Conservation (phyloP, 2,329 filamentous ascomycete genomes). For the Cordyceps tenuipes region DNA sequence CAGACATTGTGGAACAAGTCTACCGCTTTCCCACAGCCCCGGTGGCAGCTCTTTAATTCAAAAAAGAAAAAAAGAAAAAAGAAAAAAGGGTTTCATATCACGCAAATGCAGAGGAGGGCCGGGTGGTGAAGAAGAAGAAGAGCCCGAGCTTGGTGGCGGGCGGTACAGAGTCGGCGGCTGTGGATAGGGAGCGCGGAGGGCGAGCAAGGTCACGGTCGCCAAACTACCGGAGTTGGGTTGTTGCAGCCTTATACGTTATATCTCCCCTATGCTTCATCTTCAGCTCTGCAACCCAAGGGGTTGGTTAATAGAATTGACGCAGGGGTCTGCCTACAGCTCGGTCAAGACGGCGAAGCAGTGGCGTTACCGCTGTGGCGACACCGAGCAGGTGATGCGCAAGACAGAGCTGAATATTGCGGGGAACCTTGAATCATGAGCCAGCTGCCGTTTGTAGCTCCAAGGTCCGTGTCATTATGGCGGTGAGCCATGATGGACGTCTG, state of each 20-base stretch:
- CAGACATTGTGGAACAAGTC: neutral
- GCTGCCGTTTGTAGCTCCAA: neutral
- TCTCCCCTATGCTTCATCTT: too few relatives aligned
- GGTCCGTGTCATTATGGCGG: neutral
- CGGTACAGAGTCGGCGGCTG: too few relatives aligned
- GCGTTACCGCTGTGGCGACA: neutral
- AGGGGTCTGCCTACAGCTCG: neutral
- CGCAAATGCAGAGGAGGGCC: too few relatives aligned
- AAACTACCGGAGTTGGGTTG: too few relatives aligned
- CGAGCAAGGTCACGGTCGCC: too few relatives aligned
- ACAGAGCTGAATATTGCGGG: neutral
- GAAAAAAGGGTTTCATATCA: too few relatives aligned
- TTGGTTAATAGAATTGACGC: neutral
- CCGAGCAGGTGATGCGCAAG: neutral
- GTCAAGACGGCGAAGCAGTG: too few relatives aligned
- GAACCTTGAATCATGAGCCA: neutral
- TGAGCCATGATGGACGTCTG: neutral
- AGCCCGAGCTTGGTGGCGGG: too few relatives aligned
- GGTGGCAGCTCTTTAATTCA: neutral
- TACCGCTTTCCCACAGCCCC: neutral
- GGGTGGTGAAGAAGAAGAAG: too few relatives aligned
- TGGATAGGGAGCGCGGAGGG: too few relatives aligned
- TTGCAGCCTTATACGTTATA: too few relatives aligned
- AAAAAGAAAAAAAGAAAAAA: neutral
- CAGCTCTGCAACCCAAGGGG: neutral